Conservation (phyloP, 2,329 filamentous ascomycete species). For the Nemania sp. region DNA sequence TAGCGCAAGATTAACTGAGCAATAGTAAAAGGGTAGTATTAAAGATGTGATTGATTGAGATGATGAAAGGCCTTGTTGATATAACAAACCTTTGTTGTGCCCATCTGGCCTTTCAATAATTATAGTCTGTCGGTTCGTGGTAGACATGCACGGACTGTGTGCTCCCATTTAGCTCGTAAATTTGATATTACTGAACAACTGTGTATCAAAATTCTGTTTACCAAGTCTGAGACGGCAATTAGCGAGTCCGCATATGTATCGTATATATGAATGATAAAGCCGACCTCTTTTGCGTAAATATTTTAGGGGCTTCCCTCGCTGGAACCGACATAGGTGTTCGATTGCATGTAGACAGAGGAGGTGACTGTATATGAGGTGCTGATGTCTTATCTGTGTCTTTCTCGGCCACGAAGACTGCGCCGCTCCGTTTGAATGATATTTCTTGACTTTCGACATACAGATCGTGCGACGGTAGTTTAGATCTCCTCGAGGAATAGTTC, state of each 20-base stretch:
- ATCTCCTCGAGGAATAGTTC: not conserved
- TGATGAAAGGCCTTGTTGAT: not conserved
- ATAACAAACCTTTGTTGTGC: conserved; percentile 5
- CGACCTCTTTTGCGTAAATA: not conserved
- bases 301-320: not conserved
- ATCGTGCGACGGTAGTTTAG: not conserved
- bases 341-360: not conserved
- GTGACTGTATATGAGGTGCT: not conserved
- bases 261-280: no score
- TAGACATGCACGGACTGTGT: conserved; percentile 18
- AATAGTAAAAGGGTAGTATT: not conserved
- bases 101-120: conserved; percentile 32
- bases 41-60: not conserved
- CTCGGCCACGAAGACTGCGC: conserved; percentile 26
- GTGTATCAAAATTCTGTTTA: conserved; percentile 10
- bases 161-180: conserved; percentile 28
- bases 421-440: conserved; percentile 27
- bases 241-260: not conserved
- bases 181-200: conserved; percentile 35
- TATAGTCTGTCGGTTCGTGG: conserved; percentile 35
- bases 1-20: no score
- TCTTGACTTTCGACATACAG: conserved; percentile 3
- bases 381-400: not conserved
- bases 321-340: not conserved
- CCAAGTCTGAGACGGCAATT: conserved; percentile 15